Conservation (phyloP, 2,329 filamentous ascomycete genomes). For the Tothia fuscella region DNA sequence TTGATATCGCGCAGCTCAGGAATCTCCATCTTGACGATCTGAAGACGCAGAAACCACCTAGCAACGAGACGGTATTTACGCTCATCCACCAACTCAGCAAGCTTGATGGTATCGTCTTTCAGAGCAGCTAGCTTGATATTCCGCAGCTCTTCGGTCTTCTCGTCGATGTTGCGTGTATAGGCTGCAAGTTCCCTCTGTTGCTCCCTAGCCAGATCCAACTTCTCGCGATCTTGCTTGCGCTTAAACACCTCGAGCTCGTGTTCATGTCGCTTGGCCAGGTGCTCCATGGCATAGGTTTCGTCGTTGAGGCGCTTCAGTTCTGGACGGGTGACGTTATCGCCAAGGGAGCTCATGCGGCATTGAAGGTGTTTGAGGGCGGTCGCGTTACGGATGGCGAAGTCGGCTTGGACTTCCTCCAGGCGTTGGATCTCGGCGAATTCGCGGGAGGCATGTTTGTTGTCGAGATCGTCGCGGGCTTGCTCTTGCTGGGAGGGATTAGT, state of each 20-base stretch:
- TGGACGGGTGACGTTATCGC: constrained; percentile 5
- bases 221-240: constrained; percentile 7
- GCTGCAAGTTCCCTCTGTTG: constrained; percentile 10
- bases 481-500: constrained; percentile 7
- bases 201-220: constrained; percentile 5
- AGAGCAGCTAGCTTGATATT: constrained; percentile 4
- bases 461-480: constrained; percentile 4
- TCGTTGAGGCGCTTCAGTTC: constrained; percentile 7
- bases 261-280: constrained; percentile 6
- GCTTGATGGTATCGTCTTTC: constrained; percentile 1
- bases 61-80: constrained; percentile 4
- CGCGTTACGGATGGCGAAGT: constrained; percentile 3
- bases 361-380: constrained; percentile 9
- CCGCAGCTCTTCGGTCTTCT: background rate
- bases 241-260: constrained; percentile 4
- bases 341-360: constrained; percentile 1
- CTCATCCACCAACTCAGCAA: constrained; percentile 9
- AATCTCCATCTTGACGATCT: constrained; percentile 5
- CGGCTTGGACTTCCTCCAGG: constrained; percentile 2
- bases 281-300: constrained; percentile 4
- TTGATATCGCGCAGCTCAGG: background rate
- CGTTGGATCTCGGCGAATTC: constrained; percentile 4
- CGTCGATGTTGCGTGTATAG: constrained; percentile 1
- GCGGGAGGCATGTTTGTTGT: constrained; percentile 5
- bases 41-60: constrained; percentile 8